A percentile compares a stretch with the other conserved stretches of the same genome.
Conservation (phyloP, 768 basidiomycete genomes). For the Agaricus blazei region DNA sequence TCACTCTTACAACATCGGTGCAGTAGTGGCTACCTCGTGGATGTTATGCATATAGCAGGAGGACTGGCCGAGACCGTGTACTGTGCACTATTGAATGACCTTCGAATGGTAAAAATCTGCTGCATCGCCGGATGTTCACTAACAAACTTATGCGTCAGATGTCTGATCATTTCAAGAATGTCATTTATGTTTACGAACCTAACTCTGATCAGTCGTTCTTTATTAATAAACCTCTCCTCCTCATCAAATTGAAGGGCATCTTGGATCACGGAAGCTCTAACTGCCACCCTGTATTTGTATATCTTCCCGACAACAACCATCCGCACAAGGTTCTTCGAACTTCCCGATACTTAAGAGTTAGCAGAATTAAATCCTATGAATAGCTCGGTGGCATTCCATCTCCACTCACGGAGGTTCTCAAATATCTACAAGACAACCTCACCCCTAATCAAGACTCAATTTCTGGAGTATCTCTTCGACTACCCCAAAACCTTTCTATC, state of each 20-base stretch:
- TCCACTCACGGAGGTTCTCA: constrained; percentile 2
- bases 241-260: constrained; percentile 9
- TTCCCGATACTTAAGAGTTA: no score
- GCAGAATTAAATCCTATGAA: background rate
- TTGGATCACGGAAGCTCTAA: background rate
- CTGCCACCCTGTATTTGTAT: constrained; percentile 1
- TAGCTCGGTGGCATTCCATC: constrained; percentile 5
- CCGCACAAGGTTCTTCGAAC: background rate
- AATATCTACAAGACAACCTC: background rate
- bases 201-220: constrained; percentile 50
- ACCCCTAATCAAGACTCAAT: background rate
- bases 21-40: constrained; percentile 8
- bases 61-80: background rate
- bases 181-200: constrained; percentile 43
- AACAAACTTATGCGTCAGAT: background rate
- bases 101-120: background rate
- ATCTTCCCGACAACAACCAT: background rate
- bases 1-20: background rate
- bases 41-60: background rate
- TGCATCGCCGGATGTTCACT: background rate
- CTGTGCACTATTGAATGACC: background rate
- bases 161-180: constrained; percentile 27
- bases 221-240: constrained; percentile 33
- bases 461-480: constrained; percentile 18
- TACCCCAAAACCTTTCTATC: constrained; percentile 22